Conservation (phyloP, 148 eudicot species). For the Vaccinium macrocarpon region DNA sequence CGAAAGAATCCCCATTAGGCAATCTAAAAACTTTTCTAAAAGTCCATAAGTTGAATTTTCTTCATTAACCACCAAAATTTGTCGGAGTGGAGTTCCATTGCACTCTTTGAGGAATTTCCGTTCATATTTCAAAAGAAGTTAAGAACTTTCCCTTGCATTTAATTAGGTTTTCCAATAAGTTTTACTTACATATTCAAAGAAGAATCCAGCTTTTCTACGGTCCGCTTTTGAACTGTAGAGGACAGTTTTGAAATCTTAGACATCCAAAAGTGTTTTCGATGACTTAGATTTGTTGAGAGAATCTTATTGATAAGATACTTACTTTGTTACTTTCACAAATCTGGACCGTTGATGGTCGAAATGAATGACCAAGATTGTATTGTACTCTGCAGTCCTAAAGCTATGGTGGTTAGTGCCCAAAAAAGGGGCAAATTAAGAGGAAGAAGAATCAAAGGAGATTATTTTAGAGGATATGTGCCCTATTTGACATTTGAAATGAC, state of each 20-base stretch:
- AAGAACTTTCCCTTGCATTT: neutral
- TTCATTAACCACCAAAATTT: neutral
- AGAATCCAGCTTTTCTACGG: neutral
- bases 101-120: neutral
- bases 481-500: conserved; percentile 11
- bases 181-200: neutral
- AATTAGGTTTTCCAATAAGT: neutral
- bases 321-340: too few relatives aligned
- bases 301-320: too few relatives aligned
- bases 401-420: neutral
- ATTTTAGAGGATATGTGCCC: conserved; percentile 5
- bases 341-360: too few relatives aligned
- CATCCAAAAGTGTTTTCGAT: too few relatives aligned
- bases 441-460: neutral
- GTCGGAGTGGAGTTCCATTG: too few relatives aligned
- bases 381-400: neutral
- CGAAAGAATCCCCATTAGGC: neutral
- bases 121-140: neutral
- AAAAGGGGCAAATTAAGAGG: neutral
- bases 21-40: neutral
- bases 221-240: too few relatives aligned
- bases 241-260: too few relatives aligned
- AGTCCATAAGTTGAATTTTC: neutral
- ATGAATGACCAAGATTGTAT: too few relatives aligned
- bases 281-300: too few relatives aligned